Conservation (phyloP, 169 alveolate genomes). For the Cystoisospora suis region DNA sequence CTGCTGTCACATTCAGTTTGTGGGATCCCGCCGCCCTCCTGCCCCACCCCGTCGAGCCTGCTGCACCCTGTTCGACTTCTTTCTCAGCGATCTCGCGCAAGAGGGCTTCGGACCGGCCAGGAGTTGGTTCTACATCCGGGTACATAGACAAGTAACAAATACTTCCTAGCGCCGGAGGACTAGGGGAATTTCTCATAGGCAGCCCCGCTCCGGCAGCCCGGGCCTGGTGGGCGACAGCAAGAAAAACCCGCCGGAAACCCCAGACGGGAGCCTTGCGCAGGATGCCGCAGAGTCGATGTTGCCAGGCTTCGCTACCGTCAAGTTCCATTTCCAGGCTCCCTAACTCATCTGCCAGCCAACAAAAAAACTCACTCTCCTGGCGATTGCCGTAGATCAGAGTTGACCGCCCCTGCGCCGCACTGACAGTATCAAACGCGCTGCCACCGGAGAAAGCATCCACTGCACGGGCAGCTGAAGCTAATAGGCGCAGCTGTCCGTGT, state of each 20-base stretch:
- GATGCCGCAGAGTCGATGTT: neutral
- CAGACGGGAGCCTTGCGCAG: conserved; percentile 9
- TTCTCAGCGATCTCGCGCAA: neutral
- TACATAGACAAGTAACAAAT: neutral
- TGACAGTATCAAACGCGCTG: no score
- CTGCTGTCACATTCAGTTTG: neutral
- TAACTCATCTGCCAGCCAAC: neutral
- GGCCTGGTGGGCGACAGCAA: neutral
- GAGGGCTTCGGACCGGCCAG: neutral
- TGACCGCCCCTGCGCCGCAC: no score
- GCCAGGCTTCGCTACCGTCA: conserved; percentile 8
- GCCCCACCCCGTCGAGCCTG: neutral
- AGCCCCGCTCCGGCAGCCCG: neutral
- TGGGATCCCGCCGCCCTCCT: neutral
- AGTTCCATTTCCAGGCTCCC: neutral
- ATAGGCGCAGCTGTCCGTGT: neutral
- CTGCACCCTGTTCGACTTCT: no score
- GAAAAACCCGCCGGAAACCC: conserved; percentile 12
- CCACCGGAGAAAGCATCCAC: neutral
- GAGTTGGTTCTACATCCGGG: neutral
- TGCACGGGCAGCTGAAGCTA: neutral
- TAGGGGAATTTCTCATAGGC: neutral
- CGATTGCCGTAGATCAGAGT: no score
- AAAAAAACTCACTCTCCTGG: no score
- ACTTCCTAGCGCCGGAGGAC: neutral